A percentile compares a stretch with the other conserved stretches of the same genome.
Conservation (phyloP, 805 yeast species). For the Saccharomyces jurei region DNA sequence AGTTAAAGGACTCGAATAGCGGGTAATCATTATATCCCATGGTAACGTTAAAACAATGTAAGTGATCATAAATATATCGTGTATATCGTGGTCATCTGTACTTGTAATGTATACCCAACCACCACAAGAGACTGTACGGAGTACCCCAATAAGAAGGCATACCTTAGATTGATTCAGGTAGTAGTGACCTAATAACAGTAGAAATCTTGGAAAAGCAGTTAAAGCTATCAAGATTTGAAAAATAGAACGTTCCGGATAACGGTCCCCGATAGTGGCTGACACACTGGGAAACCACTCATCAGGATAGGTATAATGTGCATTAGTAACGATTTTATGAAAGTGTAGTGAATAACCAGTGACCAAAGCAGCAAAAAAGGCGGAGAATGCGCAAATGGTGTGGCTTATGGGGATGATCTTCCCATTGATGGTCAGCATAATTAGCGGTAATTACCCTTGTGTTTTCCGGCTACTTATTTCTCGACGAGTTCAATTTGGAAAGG, state of each 20-base stretch:
- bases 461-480: not conserved
- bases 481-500: not conserved
- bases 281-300: slow-evolving; percentile 99
- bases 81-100: slow-evolving; percentile 94
- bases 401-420: slow-evolving; percentile 62
- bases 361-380: slow-evolving; percentile 72
- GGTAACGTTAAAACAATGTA: slow-evolving; percentile 87
- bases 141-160: slow-evolving; percentile 45
- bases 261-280: slow-evolving; percentile 92
- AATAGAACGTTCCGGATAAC: slow-evolving; percentile 90
- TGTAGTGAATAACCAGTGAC: slow-evolving; percentile 69
- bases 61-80: slow-evolving; percentile 89
- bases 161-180: slow-evolving; percentile 30
- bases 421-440: slow-evolving; percentile 37
- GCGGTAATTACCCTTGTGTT: not conserved
- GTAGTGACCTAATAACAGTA: slow-evolving; percentile 41
- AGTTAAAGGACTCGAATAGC: slow-evolving; percentile 35
- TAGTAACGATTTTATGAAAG: slow-evolving; percentile 79
- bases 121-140: slow-evolving; percentile 93
- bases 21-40: slow-evolving; percentile 66
- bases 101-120: slow-evolving; percentile 98
- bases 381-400: slow-evolving; percentile 62
- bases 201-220: slow-evolving; percentile 87
- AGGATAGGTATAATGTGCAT: slow-evolving; percentile 83
- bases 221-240: slow-evolving; percentile 88